phyloP scores from a whole-genome alignment of 345 rosid species.

The Eutrema japonicum region DNA sequence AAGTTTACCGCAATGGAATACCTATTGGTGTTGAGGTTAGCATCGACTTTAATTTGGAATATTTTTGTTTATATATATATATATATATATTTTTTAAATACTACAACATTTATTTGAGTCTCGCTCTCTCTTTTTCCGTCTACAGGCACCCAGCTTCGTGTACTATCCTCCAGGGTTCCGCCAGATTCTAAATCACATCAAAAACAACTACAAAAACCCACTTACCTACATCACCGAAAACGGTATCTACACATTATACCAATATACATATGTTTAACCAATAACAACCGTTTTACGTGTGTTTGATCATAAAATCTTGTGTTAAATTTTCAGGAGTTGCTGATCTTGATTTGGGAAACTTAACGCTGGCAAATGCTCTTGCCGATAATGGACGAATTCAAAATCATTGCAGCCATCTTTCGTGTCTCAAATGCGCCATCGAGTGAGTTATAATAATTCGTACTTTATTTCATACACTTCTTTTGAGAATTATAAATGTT shows the following conservation, averaged over 20 bases:
- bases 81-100: neutral
- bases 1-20: conserved; percentile 14
- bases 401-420: conserved; percentile 37
- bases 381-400: conserved; percentile 36
- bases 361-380: conserved; percentile 23
- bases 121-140: neutral
- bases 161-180: conserved; percentile 40
- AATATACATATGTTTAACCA: neutral
- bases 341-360: conserved; percentile 21
- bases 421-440: conserved; percentile 37
- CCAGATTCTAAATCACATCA: conserved; percentile 31
- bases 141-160: conserved; percentile 24
- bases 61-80: no score
- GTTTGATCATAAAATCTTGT: neutral
- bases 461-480: neutral
- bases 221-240: conserved; percentile 43
- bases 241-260: conserved; percentile 6
- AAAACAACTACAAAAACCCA: conserved; percentile 33
- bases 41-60: neutral
- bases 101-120: neutral
- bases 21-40: conserved; percentile 37
- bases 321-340: conserved; percentile 28
- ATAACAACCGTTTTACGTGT: neutral
- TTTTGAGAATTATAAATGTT: neutral
- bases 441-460: conserved; percentile 19